phyloP scores from a whole-genome alignment of 768 basidiomycete genomes.

The Amanita polypyramis region DNA sequence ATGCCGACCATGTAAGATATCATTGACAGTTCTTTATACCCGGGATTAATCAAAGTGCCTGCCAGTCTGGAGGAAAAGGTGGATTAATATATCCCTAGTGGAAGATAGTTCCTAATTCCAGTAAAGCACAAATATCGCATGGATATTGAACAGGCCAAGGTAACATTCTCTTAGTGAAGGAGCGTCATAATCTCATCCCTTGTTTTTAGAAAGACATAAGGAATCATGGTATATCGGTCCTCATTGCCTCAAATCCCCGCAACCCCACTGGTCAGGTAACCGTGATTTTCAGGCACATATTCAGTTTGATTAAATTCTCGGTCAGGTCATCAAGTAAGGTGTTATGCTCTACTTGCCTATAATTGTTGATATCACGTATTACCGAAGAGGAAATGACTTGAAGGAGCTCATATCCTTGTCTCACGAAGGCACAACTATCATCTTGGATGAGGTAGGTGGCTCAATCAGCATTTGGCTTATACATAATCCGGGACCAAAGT shows the following conservation, averaged over 20 bases:
- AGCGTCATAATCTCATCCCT: slow-evolving; percentile 11
- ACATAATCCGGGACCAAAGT: slow-evolving; percentile 30
- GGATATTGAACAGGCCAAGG: slow-evolving; percentile 73
- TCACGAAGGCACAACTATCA: slow-evolving; percentile 71
- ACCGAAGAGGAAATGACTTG: slow-evolving; percentile 63
- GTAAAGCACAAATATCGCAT: slow-evolving; percentile 57
- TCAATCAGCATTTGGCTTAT: slow-evolving; percentile 2
- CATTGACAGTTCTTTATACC: not conserved
- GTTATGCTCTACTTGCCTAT: not conserved
- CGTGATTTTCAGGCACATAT: not conserved
- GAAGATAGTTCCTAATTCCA: not conserved
- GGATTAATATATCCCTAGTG: not conserved
- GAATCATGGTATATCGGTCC: slow-evolving; percentile 74
- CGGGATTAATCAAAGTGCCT: slow-evolving; percentile 4
- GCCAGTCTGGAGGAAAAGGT: slow-evolving; percentile 33
- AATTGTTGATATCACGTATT: slow-evolving; percentile 3
- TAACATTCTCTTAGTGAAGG: slow-evolving; percentile 14
- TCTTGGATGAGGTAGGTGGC: slow-evolving; percentile 62
- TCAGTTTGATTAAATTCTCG: not conserved
- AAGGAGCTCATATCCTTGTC: slow-evolving; percentile 67
- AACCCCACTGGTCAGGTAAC: slow-evolving; percentile 89
- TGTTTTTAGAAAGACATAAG: slow-evolving; percentile 64
- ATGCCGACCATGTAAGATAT: slow-evolving; percentile 74
- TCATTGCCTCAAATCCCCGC: slow-evolving; percentile 89
- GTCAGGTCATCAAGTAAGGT: slow-evolving; percentile 41